Base-by-base conservation (phyloP, 2,329 filamentous ascomycete species). In the Coleophoma eucalyptorum region DNA sequence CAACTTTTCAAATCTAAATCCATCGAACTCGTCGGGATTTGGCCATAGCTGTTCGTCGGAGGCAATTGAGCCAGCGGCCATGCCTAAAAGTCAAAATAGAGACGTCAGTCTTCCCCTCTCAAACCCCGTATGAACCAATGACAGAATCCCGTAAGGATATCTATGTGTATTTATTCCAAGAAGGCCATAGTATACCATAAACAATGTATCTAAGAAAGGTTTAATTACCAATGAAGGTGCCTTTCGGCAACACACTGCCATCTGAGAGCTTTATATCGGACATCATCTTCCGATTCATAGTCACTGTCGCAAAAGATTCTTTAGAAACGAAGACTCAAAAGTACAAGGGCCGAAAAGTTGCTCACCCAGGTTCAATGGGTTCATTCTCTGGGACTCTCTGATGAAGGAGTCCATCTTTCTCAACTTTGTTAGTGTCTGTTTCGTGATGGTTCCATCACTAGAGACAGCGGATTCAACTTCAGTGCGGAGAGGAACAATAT, bases 321-420 rank as follows among this genome's bases (percentile, higher is more conserved):
- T 31, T 45, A 16, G 19, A 26, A 45, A 33, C 16, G 31, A 15
- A n/a, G n/a, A n/a, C n/a, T n/a, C n/a, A 31, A 19, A 33, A n/a
- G 33, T 34, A 33, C 31, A 15, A 19, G 26, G 12, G 34, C 20
- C 8, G 15, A 16, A 5, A 18, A 15, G 31, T 18, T 13, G 45
- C 62, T 54, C 46, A 66, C 64, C 58, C 2, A 69, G 13, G 0
- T 59, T 58, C 15, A 65, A 53, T 1, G 67, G 66, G 56, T 68
- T 70, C 18, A 68, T 32, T 6, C 70, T 64, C 46, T 64, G 56
- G 20, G 61, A 65, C 57, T 71, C 68, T 52, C 69, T 70, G 50
- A 71, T 50, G 50, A 70, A 69, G 51, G 65, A 68, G 49, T 71
- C 68, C 58, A 70, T 60, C 32, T 69, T 62, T 50, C 56, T 62